Percentiles rank a stretch among this genome's conserved stretches.
Evolutionary conservation across 306 rosid genomes (phyloP).

Genomic region (Fagus sylvatica): DNA sequence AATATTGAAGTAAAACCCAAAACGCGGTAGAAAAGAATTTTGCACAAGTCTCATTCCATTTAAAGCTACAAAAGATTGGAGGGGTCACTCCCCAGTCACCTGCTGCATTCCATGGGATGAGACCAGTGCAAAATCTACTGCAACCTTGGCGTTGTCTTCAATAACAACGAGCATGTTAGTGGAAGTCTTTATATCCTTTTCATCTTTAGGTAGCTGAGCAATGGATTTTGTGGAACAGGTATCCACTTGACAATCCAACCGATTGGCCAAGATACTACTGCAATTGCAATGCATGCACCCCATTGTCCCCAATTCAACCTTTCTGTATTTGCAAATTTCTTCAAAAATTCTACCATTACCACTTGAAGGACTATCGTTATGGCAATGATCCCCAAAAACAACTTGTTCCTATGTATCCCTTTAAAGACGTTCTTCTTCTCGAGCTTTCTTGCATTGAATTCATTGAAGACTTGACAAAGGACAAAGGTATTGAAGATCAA

Average conservation of each 20-base stretch:
- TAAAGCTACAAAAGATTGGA: no score
- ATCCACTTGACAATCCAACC: slow-evolving; percentile 30
- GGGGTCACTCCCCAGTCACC: no score
- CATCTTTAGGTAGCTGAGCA: neutral
- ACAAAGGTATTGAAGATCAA: slow-evolving; percentile 32
- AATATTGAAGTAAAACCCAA: no score
- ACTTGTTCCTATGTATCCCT: slow-evolving; percentile 14
- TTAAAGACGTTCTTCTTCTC: slow-evolving; percentile 35
- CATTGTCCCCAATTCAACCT: slow-evolving; percentile 30
- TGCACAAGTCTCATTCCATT: no score
- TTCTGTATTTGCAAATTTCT: slow-evolving; percentile 30
- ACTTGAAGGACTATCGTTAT: slow-evolving; percentile 27
- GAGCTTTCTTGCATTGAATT: slow-evolving; percentile 32
- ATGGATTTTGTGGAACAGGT: slow-evolving; percentile 9
- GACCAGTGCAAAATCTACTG: no score
- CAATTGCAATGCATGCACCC: slow-evolving; percentile 24
- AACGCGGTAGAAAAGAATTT: no score
- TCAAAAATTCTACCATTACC: slow-evolving; percentile 33
- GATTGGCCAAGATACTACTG: slow-evolving; percentile 28
- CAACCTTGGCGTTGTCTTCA: no score
- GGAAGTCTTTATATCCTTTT: no score
- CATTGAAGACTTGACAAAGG: slow-evolving; percentile 33
- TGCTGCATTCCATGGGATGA: no score
- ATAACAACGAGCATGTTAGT: no score
- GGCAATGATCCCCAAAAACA: slow-evolving; percentile 30